Base-by-base conservation (phyloP, 371 early-diverging fungal genomes). In the Mortierella sp. region DNA sequence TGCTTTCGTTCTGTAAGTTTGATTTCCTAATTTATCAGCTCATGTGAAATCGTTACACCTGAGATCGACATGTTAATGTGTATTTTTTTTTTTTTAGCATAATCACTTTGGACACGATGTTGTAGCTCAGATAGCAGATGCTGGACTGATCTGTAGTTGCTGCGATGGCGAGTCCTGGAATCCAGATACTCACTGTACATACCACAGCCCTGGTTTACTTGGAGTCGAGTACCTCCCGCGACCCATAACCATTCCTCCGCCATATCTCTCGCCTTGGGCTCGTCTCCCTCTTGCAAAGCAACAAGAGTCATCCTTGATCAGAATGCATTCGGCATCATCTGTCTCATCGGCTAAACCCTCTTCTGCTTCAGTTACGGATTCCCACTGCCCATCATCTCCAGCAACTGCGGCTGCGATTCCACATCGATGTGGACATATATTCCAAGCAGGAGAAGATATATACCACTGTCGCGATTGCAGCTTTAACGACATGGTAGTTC, bases 391-490 rank as follows among this genome's bases (percentile, higher is more conserved):
- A 32, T 17, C 34, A 13, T 8, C 29, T 28, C 26, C 66, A 32
- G 19, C 58, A 12, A 7, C 10, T 17, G 1, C 23, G 28, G 12
- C 12, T n/a, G 12, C 26, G 9, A 55, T 1, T 45, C 42, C 55
- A 0, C 53, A 66, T 35, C 66, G 70, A 17, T 79, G 80, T 54
- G 61, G 61, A 19, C 71, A 74, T 53, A 32, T 79, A 13, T 79
- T 79, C 43, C 53, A 60, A 37, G 64, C 64, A 1, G 80, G 75
- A 3, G 80, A 79, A 35, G 80, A 79, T 49, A 57, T 79, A 0
- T 79, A 79, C 29, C 80, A 79, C 42, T 79, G 80, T 17, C 59
- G 56, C n/a, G 80, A 79, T 28, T 79, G 80, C 45, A 79, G 80
- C 34, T 34, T 64, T 23, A 61, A 79, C 31, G 68, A 74, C 0